Conservation (phyloP, 225 moss, liverwort and hornwort genomes). For the Sphagnum tenellum region DNA sequence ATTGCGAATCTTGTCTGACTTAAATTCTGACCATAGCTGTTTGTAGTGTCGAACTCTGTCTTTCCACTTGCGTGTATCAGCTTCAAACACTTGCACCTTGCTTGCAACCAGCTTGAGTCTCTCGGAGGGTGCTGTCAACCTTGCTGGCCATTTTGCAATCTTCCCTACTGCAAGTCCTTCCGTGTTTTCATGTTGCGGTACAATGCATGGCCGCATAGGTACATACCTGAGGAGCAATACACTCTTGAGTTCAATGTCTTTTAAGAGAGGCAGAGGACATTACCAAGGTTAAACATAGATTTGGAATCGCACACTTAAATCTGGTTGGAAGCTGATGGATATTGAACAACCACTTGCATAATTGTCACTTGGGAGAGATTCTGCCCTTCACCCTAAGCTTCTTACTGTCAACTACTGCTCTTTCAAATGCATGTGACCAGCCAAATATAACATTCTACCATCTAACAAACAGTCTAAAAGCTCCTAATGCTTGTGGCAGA, state of each 20-base stretch:
- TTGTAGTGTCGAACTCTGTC: conserved; percentile 70
- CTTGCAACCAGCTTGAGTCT: conserved; percentile 51
- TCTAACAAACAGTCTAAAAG: too few species aligned
- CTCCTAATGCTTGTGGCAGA: too few species aligned
- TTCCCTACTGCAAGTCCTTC: conserved; percentile 55
- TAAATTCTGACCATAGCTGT: conserved; percentile 62
- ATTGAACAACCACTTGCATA: too few species aligned
- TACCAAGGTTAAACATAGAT: too few species aligned
- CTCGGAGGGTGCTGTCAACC: conserved; percentile 48
- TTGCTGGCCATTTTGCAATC: conserved; percentile 67
- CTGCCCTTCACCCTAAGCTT: too few species aligned
- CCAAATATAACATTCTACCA: too few species aligned
- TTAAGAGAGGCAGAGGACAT: too few species aligned
- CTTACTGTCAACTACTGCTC: too few species aligned
- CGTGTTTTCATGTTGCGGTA: conserved; percentile 50
- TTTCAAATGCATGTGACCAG: too few species aligned
- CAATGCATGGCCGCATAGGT: conserved; percentile 89
- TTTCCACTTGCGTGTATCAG: conserved; percentile 61
- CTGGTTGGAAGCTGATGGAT: too few species aligned
- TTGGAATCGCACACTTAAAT: too few species aligned
- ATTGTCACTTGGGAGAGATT: too few species aligned
- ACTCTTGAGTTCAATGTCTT: background rate
- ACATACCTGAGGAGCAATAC: conserved; percentile 48
- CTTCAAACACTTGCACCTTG: conserved; percentile 38
- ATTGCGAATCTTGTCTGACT: conserved; percentile 63